These are phyloP conservation scores for Aspergillus sp. DNA, from an alignment of 2,329 filamentous ascomycete genomes.

Conservation along the genomic window DNA sequence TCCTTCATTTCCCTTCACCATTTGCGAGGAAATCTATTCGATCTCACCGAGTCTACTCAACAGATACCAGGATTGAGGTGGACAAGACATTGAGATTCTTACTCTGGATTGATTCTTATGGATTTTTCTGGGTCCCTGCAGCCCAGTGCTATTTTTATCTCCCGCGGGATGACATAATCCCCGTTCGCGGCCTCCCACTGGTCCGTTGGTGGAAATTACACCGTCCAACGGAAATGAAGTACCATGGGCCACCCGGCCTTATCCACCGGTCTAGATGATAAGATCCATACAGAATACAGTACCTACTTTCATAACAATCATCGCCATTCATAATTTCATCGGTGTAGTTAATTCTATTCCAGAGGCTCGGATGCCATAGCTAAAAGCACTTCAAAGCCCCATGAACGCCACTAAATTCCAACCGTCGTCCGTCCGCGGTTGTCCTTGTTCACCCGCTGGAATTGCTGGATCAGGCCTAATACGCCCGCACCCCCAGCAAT, in stretches of 20 bases:
- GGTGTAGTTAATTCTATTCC: not conserved
- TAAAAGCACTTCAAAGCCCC: not conserved
- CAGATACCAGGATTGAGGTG: too few relatives aligned
- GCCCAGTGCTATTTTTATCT: not conserved
- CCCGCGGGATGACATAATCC: not conserved
- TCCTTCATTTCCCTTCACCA: not conserved
- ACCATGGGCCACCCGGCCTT: too few relatives aligned
- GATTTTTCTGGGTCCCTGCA: not conserved
- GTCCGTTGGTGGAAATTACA: not conserved
- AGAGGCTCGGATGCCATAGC: not conserved
- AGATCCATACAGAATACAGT: too few relatives aligned
- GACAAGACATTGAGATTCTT: not conserved
- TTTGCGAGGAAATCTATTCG: too few relatives aligned
- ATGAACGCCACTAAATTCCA: conserved; percentile 26
- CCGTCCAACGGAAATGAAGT: not conserved
- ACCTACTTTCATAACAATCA: too few relatives aligned
- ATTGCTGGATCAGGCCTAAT: conserved; percentile 65
- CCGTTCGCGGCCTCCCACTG: not conserved
- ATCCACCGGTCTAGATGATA: too few relatives aligned
- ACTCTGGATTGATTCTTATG: too few relatives aligned
- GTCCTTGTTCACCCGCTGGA: conserved; percentile 56
- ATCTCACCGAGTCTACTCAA: too few relatives aligned
- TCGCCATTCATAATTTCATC: not conserved
- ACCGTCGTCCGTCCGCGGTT: conserved; percentile 35
- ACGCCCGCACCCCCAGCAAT: conserved; percentile 56